phyloP scores from a whole-genome alignment of 805 yeast genomes.

The Candida yuanshanica region DNA sequence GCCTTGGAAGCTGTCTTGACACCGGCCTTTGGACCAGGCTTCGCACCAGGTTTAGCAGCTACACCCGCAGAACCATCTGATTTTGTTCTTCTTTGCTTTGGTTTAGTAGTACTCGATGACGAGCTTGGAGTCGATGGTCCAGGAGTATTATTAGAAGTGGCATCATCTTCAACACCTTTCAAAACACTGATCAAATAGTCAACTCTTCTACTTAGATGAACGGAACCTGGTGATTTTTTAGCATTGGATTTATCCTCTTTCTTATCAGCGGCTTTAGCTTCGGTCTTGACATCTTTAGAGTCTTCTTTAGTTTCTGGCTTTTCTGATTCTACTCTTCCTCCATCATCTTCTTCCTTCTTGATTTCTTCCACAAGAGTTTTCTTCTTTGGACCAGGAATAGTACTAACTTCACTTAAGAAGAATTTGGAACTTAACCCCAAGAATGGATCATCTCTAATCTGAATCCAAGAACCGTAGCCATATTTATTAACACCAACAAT shows the following conservation, averaged over 20 bases:
- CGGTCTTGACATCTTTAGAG: not conserved
- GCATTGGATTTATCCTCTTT: slow-evolving; percentile 17
- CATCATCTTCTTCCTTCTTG: slow-evolving; percentile 4
- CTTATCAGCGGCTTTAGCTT: slow-evolving; percentile 10
- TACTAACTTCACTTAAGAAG: slow-evolving; percentile 50
- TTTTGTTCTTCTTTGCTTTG: slow-evolving; percentile 23
- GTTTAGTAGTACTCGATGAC: slow-evolving; percentile 22
- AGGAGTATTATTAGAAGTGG: slow-evolving; percentile 21
- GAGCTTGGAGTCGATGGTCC: slow-evolving; percentile 26
- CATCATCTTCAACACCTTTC: slow-evolving; percentile 48
- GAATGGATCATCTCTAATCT: slow-evolving; percentile 92
- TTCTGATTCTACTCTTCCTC: slow-evolving; percentile 9
- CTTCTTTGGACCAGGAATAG: slow-evolving; percentile 29
- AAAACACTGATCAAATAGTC: slow-evolving; percentile 77
- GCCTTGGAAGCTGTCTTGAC: slow-evolving; percentile 6
- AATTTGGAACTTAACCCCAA: slow-evolving; percentile 81
- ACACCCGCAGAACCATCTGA: slow-evolving; percentile 19
- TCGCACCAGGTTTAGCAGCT: slow-evolving; percentile 5
- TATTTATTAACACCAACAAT: slow-evolving; percentile 84
- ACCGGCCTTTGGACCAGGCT: slow-evolving; percentile 7
- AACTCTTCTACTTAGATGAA: slow-evolving; percentile 85
- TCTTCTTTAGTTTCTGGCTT: slow-evolving; percentile 12
- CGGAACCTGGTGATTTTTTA: slow-evolving; percentile 84
- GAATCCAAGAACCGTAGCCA: slow-evolving; percentile 95
- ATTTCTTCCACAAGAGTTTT: slow-evolving; percentile 11